phyloP scores from a whole-genome alignment of 345 rosid species.

The Erucastrum elatum region DNA sequence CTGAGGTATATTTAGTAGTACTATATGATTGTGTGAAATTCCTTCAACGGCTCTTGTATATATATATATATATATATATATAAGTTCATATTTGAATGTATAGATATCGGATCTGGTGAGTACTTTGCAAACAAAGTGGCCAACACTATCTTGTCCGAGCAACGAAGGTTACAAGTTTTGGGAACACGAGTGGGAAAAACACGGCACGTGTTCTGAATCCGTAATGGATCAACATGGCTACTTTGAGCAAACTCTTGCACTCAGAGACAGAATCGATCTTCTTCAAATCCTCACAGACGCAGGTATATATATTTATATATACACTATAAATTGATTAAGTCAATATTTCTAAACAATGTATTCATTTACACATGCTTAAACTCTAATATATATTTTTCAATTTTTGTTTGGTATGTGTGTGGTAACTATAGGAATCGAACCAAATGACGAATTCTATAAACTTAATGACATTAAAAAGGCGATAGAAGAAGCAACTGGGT shows the following conservation, averaged over 20 bases:
- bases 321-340: background rate
- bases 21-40: background rate
- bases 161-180: constrained; percentile 61
- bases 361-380: background rate
- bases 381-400: background rate
- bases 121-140: constrained; percentile 58
- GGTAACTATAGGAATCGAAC: constrained; percentile 50
- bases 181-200: constrained; percentile 86
- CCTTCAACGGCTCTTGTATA: background rate
- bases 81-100: background rate
- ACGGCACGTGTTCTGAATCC: constrained; percentile 81
- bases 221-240: constrained; percentile 66
- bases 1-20: constrained; percentile 50
- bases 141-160: constrained; percentile 76
- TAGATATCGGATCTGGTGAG: constrained; percentile 60
- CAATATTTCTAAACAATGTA: background rate
- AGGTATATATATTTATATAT: constrained; percentile 32
- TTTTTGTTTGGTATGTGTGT: background rate
- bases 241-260: constrained; percentile 56
- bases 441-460: constrained; percentile 60
- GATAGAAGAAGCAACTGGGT: constrained; percentile 49
- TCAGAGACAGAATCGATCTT: constrained; percentile 56
- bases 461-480: constrained; percentile 46
- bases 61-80: background rate
- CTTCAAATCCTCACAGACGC: constrained; percentile 51